Conservation (phyloP, 2,329 filamentous ascomycete species). For the Trichoderma semiorbis region DNA sequence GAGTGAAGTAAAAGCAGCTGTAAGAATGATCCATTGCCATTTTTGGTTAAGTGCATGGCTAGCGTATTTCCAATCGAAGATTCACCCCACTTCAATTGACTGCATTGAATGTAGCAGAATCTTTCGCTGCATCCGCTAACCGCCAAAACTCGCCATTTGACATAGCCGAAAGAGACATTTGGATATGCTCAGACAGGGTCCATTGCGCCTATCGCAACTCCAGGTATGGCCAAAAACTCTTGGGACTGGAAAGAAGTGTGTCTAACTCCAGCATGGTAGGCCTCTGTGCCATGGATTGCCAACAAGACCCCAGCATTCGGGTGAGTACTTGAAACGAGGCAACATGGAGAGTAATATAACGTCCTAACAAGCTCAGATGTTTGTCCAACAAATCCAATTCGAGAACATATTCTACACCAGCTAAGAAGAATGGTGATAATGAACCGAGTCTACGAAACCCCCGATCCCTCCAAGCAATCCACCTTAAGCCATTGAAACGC, state of each 20-base stretch:
- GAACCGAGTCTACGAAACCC: slow-evolving; percentile 54
- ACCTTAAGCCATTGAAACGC: slow-evolving; percentile 78
- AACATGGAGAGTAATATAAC: background rate
- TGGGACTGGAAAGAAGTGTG: background rate
- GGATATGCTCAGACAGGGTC: slow-evolving; percentile 30
- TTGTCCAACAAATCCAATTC: background rate
- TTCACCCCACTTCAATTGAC: background rate
- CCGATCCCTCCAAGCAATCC: slow-evolving; percentile 77
- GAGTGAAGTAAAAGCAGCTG: background rate
- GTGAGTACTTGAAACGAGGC: background rate
- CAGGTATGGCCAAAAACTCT: slow-evolving; percentile 22
- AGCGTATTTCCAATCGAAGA: background rate
- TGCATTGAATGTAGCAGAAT: slow-evolving; percentile 5
- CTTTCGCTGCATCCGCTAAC: background rate
- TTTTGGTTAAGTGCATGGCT: background rate
- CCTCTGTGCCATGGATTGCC: slow-evolving; percentile 3
- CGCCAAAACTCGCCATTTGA: background rate
- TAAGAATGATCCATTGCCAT: background rate
- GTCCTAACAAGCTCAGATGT: background rate
- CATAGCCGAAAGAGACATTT: background rate
- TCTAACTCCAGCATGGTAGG: background rate
- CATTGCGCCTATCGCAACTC: slow-evolving; percentile 25
- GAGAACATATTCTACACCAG: background rate
- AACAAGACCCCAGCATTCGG: slow-evolving; percentile 1
- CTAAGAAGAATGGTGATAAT: background rate